These are phyloP conservation scores for Colletotrichum tamarilloi DNA, from an alignment of 2,329 filamentous ascomycete genomes.

Conservation along the genomic window DNA sequence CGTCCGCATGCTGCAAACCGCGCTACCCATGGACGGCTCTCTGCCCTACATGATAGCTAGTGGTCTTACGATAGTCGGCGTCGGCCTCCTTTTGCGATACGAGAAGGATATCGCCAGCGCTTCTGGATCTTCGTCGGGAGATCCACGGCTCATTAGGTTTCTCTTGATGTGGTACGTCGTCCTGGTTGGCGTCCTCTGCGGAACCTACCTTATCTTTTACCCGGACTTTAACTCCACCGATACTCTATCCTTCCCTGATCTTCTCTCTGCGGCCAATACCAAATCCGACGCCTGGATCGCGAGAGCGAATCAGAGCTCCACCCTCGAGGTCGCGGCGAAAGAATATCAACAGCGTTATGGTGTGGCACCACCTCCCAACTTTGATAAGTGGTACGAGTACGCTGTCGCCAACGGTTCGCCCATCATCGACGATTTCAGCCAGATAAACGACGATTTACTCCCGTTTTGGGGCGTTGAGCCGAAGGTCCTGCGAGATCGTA, in stretches of 20 bases:
- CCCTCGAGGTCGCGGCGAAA: slow-evolving; percentile 45
- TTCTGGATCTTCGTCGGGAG: neutral
- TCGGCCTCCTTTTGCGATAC: slow-evolving; percentile 35
- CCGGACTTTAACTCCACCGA: slow-evolving; percentile 10
- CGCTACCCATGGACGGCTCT: slow-evolving; percentile 9
- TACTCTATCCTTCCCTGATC: slow-evolving; percentile 16
- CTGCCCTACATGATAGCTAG: slow-evolving; percentile 17
- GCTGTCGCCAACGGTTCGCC: slow-evolving; percentile 72
- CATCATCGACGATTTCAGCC: slow-evolving; percentile 81
- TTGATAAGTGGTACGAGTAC: slow-evolving; percentile 84
- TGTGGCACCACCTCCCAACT: slow-evolving; percentile 78
- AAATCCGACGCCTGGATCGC: slow-evolving; percentile 35
- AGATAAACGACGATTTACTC: slow-evolving; percentile 76
- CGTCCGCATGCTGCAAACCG: slow-evolving; percentile 21
- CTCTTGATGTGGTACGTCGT: slow-evolving; percentile 31
- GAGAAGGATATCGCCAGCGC: slow-evolving; percentile 23
- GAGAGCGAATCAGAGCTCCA: slow-evolving; percentile 38
- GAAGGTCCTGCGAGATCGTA: slow-evolving; percentile 69
- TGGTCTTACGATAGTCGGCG: slow-evolving; percentile 20
- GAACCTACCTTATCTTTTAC: slow-evolving; percentile 31
- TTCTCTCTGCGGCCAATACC: slow-evolving; percentile 25
- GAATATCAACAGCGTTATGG: slow-evolving; percentile 60
- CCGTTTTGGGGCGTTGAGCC: slow-evolving; percentile 82
- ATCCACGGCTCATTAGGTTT: slow-evolving; percentile 17
- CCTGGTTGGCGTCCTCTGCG: slow-evolving; percentile 27